Evolutionary conservation across 371 early-diverging fungal genomes (phyloP).

Genomic region (Saksenaea vasiformis): DNA sequence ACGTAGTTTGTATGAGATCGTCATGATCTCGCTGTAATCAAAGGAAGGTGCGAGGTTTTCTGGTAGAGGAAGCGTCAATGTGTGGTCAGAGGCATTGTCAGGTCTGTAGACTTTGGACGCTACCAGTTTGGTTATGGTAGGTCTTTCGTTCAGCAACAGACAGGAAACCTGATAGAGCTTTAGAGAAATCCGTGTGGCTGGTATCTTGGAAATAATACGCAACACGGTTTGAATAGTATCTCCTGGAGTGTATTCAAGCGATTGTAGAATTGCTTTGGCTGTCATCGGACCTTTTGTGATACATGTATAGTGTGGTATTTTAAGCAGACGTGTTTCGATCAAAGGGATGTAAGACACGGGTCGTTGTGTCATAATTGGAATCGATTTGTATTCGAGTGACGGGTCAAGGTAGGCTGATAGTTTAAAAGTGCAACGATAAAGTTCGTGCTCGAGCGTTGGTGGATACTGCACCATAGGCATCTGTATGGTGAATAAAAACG

Average conservation of each 20-base stretch:
- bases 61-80: conserved; percentile 22
- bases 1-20: conserved; percentile 24
- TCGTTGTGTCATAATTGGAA: conserved; percentile 1
- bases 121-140: not conserved
- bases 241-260: conserved; percentile 34
- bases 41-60: conserved; percentile 28
- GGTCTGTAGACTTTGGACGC: not conserved
- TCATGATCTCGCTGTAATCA: conserved; percentile 28
- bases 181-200: not conserved
- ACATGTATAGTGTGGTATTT: conserved; percentile 19
- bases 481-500: conserved; percentile 41
- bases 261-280: conserved; percentile 16
- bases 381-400: conserved; percentile 5
- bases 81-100: conserved; percentile 8
- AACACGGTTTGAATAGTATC: conserved; percentile 22
- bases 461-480: conserved; percentile 45
- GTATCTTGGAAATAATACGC: not conserved
- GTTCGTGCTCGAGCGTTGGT: conserved; percentile 28
- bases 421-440: conserved; percentile 34
- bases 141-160: conserved; percentile 13
- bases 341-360: conserved; percentile 35
- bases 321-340: conserved; percentile 34
- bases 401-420: conserved; percentile 30
- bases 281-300: conserved; percentile 7
- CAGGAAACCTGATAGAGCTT: conserved; percentile 9